Base-by-base conservation (phyloP, 345 rosid species). In the Draba incana region DNA sequence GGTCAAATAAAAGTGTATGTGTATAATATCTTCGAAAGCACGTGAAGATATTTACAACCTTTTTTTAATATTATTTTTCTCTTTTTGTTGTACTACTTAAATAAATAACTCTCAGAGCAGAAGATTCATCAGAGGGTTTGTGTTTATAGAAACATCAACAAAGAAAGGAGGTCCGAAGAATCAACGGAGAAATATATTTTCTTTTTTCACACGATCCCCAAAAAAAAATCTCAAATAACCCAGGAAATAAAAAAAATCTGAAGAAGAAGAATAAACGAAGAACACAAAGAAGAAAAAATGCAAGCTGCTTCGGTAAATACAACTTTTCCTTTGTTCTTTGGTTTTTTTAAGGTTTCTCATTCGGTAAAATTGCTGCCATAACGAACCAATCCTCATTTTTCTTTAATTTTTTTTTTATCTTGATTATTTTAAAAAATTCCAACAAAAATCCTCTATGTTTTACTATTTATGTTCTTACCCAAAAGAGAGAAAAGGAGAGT, bases 271-370 rank as follows among this genome's bases (percentile, higher is more conserved):
- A 12, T 57, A 6, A 43, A 6, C 35, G 27, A 70, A 71, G 58
- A 41, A 54, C 72, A 69, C 62, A 42, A 60, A 35, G 58, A 53
- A 56, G 39, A 69, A 57, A 71, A 72, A 76, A 81, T 80, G 87
- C 85, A 80, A 62, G 84, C 86, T 66, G 80, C 79, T 68, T 77
- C 80, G 75, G 83, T 53, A 75, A 65, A 12, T 39, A 35, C 39
- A 16, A 4, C 5, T 44, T 49, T 33, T 9, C 47, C 31, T 47
- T 38, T 58, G 20, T 61, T 62, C 0, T 57, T 47, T 69, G 35
- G 11, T 35, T 35, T 11, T 62, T 48, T 57, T 33, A 1, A 24
- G 37, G 44, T 47, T 66, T 65, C 33, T 59, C 62, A 74, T 74
- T 74, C 56, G 72, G 56, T 27, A 35, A 54, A 42, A 24, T 28